Percentiles rank a stretch among this genome's conserved stretches.
Conservation (phyloP, 2,329 filamentous ascomycete genomes). For the Sarocladium oryzae region DNA sequence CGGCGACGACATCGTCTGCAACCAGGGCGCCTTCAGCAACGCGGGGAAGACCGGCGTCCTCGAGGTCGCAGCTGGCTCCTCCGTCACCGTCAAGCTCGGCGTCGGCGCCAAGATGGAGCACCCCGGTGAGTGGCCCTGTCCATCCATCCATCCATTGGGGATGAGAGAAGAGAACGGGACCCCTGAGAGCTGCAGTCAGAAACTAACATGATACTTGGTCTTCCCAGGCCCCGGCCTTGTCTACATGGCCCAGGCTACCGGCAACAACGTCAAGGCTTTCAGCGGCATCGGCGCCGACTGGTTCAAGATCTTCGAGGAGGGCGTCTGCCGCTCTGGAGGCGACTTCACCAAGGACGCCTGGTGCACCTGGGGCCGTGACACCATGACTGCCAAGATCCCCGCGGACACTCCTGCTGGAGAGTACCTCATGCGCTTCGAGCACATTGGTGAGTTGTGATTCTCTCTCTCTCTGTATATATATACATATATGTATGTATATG, state of each 20-base stretch:
- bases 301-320: slow-evolving; percentile 20
- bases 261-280: slow-evolving; percentile 20
- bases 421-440: slow-evolving; percentile 28
- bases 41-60: slow-evolving; percentile 17
- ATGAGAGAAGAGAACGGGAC: neutral
- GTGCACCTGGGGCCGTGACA: slow-evolving; percentile 17
- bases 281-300: slow-evolving; percentile 21
- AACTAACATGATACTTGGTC: neutral
- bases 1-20: slow-evolving; percentile 21
- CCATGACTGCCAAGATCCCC: slow-evolving; percentile 28
- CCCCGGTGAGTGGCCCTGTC: slow-evolving; percentile 16
- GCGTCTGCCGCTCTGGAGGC: slow-evolving; percentile 14
- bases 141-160: too few relatives aligned
- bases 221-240: slow-evolving; percentile 16
- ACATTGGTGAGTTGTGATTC: slow-evolving; percentile 24
- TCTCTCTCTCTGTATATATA: neutral
- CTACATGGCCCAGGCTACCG: slow-evolving; percentile 21
- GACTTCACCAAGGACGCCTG: slow-evolving; percentile 18
- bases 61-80: slow-evolving; percentile 18
- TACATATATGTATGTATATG: neutral
- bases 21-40: slow-evolving; percentile 21
- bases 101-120: slow-evolving; percentile 16
- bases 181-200: neutral
- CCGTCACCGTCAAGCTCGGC: slow-evolving; percentile 17
- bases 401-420: slow-evolving; percentile 28